Base-by-base conservation (phyloP, 2,329 filamentous ascomycete genomes). In the Nannizzia gypsea region DNA sequence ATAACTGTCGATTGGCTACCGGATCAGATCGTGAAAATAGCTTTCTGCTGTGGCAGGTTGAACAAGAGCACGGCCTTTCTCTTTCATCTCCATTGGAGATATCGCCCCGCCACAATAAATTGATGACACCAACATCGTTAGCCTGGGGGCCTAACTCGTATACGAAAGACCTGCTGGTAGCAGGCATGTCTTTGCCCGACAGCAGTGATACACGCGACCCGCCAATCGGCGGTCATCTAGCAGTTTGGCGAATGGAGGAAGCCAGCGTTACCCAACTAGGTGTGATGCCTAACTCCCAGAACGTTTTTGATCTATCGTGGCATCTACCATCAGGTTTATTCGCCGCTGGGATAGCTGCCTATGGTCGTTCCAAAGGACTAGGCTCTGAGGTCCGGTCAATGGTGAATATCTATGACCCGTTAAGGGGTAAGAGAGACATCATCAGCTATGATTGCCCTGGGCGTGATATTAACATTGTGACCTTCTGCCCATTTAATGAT, bases 381-480 rank as follows among this genome's bases (percentile, higher is more conserved):
- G 68, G 74, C 66, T 56, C 74, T 22, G 64, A 67, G 9, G 70
- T 74, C 3, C 75, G 76, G 9, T 82, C 80, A 1, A 70, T 80
- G 1, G 73, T 85, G 1, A 77, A 81, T 3, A 70, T 82, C 2
- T 84, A 81, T 64, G 76, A 80, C 6, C 69, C 75, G 0, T 66
- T 72, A 3, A 66, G 63, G 26, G 64, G 63, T 15, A 71, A 67
- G 59, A 72, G 68, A 42, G 69, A 67, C 31, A 70, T 70, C 0
- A 66, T 79, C 22, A 78, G 80, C 60, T 75, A 81, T 44, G 78
- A 83, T 56, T 85, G 82, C 64, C 77, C 77, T 31, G 82, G 83
- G 0, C 66, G 77, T 5, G 83, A 86, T 67, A 83, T 85, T 64
- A 85, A 85, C 59, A 81, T 84, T 61, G 73, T 85, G 0, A 72